Conservation (phyloP, 306 rosid species). For the Acmispon strigosus region DNA sequence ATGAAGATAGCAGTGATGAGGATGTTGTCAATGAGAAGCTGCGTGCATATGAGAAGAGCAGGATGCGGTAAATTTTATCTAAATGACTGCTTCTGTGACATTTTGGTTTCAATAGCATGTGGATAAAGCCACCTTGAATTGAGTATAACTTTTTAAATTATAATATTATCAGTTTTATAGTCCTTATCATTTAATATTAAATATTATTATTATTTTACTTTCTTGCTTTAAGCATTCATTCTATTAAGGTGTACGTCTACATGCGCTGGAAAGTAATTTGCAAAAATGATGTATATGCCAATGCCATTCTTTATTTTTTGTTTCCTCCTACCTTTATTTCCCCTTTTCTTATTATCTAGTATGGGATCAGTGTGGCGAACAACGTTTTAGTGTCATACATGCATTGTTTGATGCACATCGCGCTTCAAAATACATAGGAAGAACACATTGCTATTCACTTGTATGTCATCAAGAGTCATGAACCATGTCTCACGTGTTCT, state of each 20-base stretch:
- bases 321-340: neutral
- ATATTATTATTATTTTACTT: neutral
- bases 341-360: neutral
- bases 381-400: neutral
- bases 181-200: neutral
- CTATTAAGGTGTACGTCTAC: neutral
- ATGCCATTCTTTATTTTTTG: neutral
- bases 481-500: neutral
- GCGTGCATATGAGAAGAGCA: conserved; percentile 75
- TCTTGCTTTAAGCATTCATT: neutral
- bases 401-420: neutral
- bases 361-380: neutral
- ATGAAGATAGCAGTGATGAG: conserved; percentile 34
- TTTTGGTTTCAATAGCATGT: neutral
- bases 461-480: no score
- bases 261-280: neutral
- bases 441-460: neutral
- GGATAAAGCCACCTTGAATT: neutral
- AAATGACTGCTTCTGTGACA: neutral
- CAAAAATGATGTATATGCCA: neutral
- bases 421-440: neutral
- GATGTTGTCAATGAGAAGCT: conserved; percentile 60
- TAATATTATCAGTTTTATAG: neutral
- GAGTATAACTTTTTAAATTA: neutral
- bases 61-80: conserved; percentile 51